Percentiles rank a stretch among this genome's conserved stretches.
These are phyloP conservation scores for Beta lomatogona DNA, from an alignment of 179 eudicot genomes.

Conservation along the genomic window DNA sequence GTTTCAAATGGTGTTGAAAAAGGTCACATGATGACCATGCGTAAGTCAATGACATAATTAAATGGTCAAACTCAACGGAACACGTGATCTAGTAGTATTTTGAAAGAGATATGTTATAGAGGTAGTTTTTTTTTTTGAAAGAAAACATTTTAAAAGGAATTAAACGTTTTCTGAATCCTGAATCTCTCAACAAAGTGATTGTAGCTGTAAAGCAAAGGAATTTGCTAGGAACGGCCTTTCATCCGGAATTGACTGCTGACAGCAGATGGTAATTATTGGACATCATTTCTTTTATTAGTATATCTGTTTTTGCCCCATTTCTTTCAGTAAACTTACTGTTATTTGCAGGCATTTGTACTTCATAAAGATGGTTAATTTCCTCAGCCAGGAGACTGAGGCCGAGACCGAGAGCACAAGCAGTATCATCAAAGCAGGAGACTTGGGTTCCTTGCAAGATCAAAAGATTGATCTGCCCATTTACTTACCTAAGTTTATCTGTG, in stretches of 20 bases:
- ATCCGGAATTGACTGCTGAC: conserved; percentile 97
- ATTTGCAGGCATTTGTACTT: conserved; percentile 70
- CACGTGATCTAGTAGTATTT: too few species aligned
- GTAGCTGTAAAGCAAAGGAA: conserved; percentile 92
- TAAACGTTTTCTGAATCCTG: too few species aligned
- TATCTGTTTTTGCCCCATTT: background rate
- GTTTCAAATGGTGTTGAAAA: too few species aligned
- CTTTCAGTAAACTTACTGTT: background rate
- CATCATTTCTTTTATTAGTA: background rate
- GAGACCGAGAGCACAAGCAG: conserved; percentile 37
- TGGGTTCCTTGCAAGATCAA: conserved; percentile 31
- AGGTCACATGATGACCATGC: too few species aligned
- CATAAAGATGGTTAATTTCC: conserved; percentile 63
- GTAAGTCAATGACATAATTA: too few species aligned
- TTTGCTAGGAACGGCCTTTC: conserved; percentile 91
- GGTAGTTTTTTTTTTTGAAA: too few species aligned
- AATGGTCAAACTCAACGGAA: too few species aligned
- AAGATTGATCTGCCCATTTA: conserved; percentile 62
- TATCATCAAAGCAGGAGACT: conserved; percentile 40
- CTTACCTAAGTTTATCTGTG: conserved; percentile 39
- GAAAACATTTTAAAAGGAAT: too few species aligned
- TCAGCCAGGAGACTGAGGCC: conserved; percentile 34
- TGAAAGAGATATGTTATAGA: too few species aligned
- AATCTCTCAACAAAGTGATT: conserved; percentile 47
- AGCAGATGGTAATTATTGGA: conserved; percentile 62